Evolutionary conservation across 2,329 filamentous ascomycete genomes (phyloP), one percentile per base, ranked within the genome.

Genomic region (Lasiodiplodia hormozganensis): DNA sequence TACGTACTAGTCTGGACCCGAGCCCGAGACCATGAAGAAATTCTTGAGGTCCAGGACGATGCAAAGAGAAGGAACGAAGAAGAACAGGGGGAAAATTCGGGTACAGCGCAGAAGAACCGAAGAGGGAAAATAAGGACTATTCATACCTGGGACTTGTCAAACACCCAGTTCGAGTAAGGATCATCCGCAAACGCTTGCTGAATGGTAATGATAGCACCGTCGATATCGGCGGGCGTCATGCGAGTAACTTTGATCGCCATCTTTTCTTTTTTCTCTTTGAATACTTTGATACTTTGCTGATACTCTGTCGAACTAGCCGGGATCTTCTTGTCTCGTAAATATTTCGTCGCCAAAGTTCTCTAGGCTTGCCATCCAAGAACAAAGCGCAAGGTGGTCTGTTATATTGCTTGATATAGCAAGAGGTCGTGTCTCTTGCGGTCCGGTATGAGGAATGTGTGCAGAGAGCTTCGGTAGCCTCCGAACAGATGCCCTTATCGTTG

Each of bases 141-240:
- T 47, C 49, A n/a, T 78, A 87, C 88, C 76, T 87, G 87, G 36
- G 81, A 78, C 53, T 83, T 82, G 73, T 90, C 87, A 38, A 88
- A 91, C 8, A 89, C 84, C 89, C 89, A 92, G 23, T 81, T 80
- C 72, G 88, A 89, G 74, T 91, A 92, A 0, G 90, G 90, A 73
- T 92, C 90, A 12, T 88, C 83, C 6, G 84, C 85, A 74, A 92
- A 92, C 0, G 89, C 89, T 72, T 86, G 82, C 73, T 92, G 90
- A 58, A 92, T 88, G 54, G 88, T 89, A 49, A 86, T 84, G 62
- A 91, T 86, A 25, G 88, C 88, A 8, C 85, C 87, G 31, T 88
- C 84, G 65, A 91, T 90, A 72, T 92, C 89, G 60, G 77, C 74
- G 71, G 87, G 82, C 1, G 82, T 83, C 73, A 92, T 84, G 10